These are phyloP conservation scores for Chiua sp. DNA, from an alignment of 1,284 basidiomycete species.

Conservation along the genomic window DNA sequence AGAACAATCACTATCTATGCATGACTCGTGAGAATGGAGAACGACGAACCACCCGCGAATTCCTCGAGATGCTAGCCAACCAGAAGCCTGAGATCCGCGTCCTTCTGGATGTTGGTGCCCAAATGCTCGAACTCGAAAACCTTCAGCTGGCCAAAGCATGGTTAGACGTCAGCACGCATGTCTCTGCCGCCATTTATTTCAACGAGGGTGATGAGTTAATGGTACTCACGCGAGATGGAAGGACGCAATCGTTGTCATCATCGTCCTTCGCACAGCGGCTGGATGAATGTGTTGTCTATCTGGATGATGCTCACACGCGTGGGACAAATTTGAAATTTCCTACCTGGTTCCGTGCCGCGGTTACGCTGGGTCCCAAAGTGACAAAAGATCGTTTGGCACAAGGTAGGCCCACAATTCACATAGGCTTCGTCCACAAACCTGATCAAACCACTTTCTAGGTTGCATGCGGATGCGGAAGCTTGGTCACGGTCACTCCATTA, in stretches of 20 bases:
- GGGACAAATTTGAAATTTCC: slow-evolving; percentile 63
- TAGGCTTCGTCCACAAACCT: background rate
- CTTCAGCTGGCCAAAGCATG: slow-evolving; percentile 44
- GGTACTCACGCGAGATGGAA: slow-evolving; percentile 46
- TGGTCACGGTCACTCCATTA: slow-evolving; percentile 50
- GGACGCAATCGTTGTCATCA: slow-evolving; percentile 41
- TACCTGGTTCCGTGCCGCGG: slow-evolving; percentile 46
- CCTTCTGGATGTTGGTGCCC: slow-evolving; percentile 62
- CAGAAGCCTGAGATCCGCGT: slow-evolving; percentile 47
- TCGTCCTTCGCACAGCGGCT: slow-evolving; percentile 50
- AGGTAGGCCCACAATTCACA: slow-evolving; percentile 39
- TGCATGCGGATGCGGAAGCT: slow-evolving; percentile 56
- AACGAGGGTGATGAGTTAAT: slow-evolving; percentile 46
- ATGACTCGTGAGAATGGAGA: slow-evolving; percentile 25
- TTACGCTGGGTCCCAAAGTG: slow-evolving; percentile 56
- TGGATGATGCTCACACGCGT: slow-evolving; percentile 62
- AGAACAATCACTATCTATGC: slow-evolving; percentile 48
- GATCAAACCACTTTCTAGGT: slow-evolving; percentile 26
- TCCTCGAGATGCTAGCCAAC: slow-evolving; percentile 40
- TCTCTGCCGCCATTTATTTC: slow-evolving; percentile 53
- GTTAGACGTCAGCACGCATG: slow-evolving; percentile 39
- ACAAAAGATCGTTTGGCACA: slow-evolving; percentile 58
- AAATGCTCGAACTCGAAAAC: slow-evolving; percentile 57
- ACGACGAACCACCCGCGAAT: slow-evolving; percentile 32
- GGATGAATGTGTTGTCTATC: slow-evolving; percentile 52